Evolutionary conservation across 2,329 filamentous ascomycete species (phyloP), one percentile per base, ranked within the genome.

Genomic region (Phialophora macrospora): DNA sequence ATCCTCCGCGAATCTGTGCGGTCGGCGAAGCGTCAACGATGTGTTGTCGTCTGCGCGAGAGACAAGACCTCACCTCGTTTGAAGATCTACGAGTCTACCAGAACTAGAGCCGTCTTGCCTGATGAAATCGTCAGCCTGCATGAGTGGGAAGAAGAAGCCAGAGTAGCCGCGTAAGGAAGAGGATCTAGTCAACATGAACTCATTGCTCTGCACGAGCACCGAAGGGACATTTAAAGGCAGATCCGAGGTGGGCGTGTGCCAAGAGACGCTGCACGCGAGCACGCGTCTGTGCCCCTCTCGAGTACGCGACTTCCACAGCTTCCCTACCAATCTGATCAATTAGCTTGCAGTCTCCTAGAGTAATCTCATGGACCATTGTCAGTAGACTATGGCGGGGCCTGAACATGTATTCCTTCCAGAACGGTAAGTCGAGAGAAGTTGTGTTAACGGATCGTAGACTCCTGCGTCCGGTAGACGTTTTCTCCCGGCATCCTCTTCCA

Each of bases 311-410:
- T n/a, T n/a, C n/a, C n/a, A n/a, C n/a, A n/a, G n/a, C n/a, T n/a
- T n/a, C n/a, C n/a, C n/a, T n/a, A n/a, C n/a, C n/a, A n/a, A n/a
- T n/a, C 34, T 17, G 34, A 17, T 17, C 34, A 41, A 41, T 41
- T 14, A 17, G 38, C 17, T 44, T 5, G 38, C 14, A 6, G 17
- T 44, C 17, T 85, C 64, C 89, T 88, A 0, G 0, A 96, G 79
- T 70, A 94, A 94, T 74, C 14, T 96, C 92, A 44, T 96, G 83
- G 75, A 96, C 95, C 20, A 8, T 26, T n/a, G 24, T 63, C 30
- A 24, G 12, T 60, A 9, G 17, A 59, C n/a, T 12, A 68, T 65
- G 66, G 48, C 63, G 38, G 48, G 30, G 22, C n/a, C 56, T 49
- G 38, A 63, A 51, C 60, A 63, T 54, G 66, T 68, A 68, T 30